A percentile compares a stretch with the other conserved stretches of the same genome.
Conservation (phyloP, 306 rosid genomes). For the Cicer arietinum region DNA sequence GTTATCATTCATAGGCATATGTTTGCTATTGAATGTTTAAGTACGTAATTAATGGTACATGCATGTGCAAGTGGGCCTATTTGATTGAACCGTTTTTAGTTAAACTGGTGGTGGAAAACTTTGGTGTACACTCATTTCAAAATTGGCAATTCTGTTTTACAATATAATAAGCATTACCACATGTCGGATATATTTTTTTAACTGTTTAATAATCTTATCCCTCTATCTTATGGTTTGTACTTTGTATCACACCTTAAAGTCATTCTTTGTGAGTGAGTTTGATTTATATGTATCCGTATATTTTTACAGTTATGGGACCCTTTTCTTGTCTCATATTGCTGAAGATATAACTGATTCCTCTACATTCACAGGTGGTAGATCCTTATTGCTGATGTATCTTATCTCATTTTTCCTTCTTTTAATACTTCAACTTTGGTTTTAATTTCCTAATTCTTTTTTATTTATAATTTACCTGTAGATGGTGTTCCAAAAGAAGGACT, state of each 20-base stretch:
- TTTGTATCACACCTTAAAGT: conserved; percentile 10
- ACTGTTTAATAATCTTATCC: conserved; percentile 32
- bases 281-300: conserved; percentile 23
- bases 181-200: conserved; percentile 27
- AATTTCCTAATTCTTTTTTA: conserved; percentile 32
- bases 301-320: conserved; percentile 74
- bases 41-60: conserved; percentile 12
- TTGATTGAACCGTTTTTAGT: conserved; percentile 6
- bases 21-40: conserved; percentile 31
- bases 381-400: conserved; percentile 37
- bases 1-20: conserved; percentile 21
- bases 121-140: conserved; percentile 9
- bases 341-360: conserved; percentile 81
- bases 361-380: conserved; percentile 76
- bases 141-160: conserved; percentile 6
- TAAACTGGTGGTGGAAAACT: conserved; percentile 1
- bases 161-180: conserved; percentile 8
- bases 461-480: conserved; percentile 60
- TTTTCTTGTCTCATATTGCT: conserved; percentile 86
- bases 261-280: conserved; percentile 42
- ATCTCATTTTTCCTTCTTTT: not conserved
- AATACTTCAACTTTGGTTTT: conserved; percentile 10
- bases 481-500: conserved; percentile 99
- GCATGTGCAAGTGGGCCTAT: conserved; percentile 5
- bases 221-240: not conserved